Conservation (phyloP, 305 asterid genomes). For the Ilex paraguariensis region DNA sequence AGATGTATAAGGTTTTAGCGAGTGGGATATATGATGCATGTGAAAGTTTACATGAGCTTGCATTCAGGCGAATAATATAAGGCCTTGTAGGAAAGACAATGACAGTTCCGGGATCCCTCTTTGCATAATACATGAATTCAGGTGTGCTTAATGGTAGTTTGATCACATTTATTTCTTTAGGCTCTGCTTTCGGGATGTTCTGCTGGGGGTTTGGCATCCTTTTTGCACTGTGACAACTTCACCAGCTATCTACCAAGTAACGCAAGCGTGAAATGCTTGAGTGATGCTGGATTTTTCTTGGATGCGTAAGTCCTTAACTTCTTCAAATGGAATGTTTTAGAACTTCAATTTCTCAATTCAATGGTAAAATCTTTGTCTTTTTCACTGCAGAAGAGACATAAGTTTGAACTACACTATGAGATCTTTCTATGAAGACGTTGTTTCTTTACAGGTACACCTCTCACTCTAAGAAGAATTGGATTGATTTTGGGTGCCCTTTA, state of each 20-base stretch:
- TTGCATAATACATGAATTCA: background rate
- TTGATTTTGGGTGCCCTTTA: background rate
- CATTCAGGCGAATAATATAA: no score
- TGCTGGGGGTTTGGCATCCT: constrained; percentile 89
- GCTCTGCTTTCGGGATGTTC: constrained; percentile 97
- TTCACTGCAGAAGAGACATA: constrained; percentile 65
- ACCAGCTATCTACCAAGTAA: constrained; percentile 55
- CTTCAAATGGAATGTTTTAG: background rate
- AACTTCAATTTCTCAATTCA: background rate
- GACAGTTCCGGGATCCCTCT: no score
- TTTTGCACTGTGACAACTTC: constrained; percentile 76
- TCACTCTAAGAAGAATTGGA: background rate
- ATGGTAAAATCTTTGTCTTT: constrained; percentile 10
- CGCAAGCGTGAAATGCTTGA: constrained; percentile 78
- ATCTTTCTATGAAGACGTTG: constrained; percentile 46
- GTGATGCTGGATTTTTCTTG: constrained; percentile 90
- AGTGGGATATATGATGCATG: no score
- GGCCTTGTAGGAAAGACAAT: no score
- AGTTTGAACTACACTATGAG: constrained; percentile 70
- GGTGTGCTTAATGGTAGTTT: background rate
- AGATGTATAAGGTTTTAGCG: no score
- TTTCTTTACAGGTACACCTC: constrained; percentile 54
- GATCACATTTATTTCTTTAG: constrained; percentile 19
- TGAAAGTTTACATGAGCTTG: no score
- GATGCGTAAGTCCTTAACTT: constrained; percentile 55